Base-by-base conservation (phyloP, 495 filamentous ascomycete species). In the Parathielavia hyrcaniae region DNA sequence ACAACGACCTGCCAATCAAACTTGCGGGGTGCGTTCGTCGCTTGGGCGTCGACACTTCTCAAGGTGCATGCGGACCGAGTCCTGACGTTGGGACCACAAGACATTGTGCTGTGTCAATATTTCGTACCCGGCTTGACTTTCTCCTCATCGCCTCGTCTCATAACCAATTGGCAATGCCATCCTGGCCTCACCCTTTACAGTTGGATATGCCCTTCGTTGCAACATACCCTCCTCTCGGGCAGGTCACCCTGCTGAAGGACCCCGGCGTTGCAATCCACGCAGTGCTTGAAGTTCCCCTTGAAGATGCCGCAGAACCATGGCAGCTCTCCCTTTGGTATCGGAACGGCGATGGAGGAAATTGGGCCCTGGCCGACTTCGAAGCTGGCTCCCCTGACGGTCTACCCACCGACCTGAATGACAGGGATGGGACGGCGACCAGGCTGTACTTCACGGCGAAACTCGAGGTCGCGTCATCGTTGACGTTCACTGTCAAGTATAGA, bases 261-360 rank as follows among this genome's bases (percentile, higher is more conserved):
- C 57, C 61, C 9, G 62, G 81, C 73, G 73, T 87, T 13, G 64
- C 64, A 4, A 86, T 93, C 59, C 83, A 80, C 16, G 87, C 89
- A 16, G 70, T 89, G n/a, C 73, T 96, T 32, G 87, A 90, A 58
- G 80, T 83, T 22, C 83, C 79, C 45, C 76, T 66, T 36, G 73
- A 71, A 50, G 76, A 81, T 35, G 75, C 75, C 1, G 65, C 80
- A 8, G 78, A 85, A 60, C 57, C 71, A 40, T 95, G 87, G 86
- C 79, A 93, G 65, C 79, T 87, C 7, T 78, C 84, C 35, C 73
- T 95, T 1, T 95, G 90, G 90, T 82, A 91, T 64, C 86, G 87
- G 26, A 78, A 69, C 17, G 59, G 63, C 6, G 62, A 53, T 16
- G 45, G 17, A 5, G 26, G 32, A 13, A 55, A 77, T 35, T 86